Percentiles rank a stretch among this genome's conserved stretches.
Conservation (phyloP, 371 early-diverging fungal species). For the Rhizopus sp. region DNA sequence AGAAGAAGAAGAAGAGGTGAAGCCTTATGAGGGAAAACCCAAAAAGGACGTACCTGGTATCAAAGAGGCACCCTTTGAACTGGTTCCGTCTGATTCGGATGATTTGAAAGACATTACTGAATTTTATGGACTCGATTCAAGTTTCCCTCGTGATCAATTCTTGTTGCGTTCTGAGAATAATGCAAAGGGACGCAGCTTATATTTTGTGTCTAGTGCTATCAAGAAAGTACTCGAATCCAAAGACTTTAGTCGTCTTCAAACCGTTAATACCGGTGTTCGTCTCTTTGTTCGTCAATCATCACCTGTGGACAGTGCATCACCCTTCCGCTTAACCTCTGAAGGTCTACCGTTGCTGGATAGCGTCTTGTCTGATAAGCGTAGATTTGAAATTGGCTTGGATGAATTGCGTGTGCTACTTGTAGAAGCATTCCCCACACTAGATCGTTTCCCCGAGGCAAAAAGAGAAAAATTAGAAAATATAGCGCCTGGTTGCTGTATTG, state of each 20-base stretch:
- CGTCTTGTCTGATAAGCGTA: conserved; percentile 56
- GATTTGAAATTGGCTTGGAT: conserved; percentile 49
- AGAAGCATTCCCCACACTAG: conserved; percentile 60
- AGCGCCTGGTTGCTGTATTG: conserved; percentile 62
- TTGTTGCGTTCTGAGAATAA: conserved; percentile 76
- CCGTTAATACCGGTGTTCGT: conserved; percentile 90
- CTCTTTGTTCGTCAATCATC: conserved; percentile 78
- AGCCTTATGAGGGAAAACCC: conserved; percentile 29
- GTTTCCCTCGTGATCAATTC: conserved; percentile 81
- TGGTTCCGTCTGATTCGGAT: conserved; percentile 57
- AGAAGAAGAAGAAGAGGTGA: conserved; percentile 22
- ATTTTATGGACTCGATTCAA: conserved; percentile 71
- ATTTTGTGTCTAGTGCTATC: conserved; percentile 79
- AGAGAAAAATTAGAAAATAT: conserved; percentile 8
- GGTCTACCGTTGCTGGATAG: conserved; percentile 72
- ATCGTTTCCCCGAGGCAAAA: conserved; percentile 34
- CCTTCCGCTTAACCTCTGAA: conserved; percentile 80
- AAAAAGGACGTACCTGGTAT: conserved; percentile 55
- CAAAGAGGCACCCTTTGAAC: conserved; percentile 79
- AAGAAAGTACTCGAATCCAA: conserved; percentile 68
- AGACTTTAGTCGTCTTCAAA: conserved; percentile 70
- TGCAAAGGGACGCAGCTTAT: conserved; percentile 73
- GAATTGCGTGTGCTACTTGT: conserved; percentile 63
- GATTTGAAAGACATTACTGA: conserved; percentile 58
- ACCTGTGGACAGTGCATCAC: conserved; percentile 55